Evolutionary conservation across 768 basidiomycete species (phyloP).

Genomic region (Coprinopsis marcescibilis): DNA sequence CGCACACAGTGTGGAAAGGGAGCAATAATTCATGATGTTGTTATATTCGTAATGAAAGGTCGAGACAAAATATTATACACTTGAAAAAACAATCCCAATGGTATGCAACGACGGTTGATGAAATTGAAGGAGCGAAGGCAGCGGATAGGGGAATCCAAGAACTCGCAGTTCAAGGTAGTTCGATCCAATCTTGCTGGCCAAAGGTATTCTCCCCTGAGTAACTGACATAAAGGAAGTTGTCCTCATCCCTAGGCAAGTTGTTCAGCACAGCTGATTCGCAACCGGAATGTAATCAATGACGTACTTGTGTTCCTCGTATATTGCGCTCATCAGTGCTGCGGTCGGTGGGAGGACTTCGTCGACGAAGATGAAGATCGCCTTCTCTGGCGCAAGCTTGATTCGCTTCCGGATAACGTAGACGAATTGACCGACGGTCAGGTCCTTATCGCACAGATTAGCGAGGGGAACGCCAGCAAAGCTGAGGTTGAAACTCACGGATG

Average conservation of each 20-base stretch:
- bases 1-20: background rate
- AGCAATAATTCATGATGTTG: background rate
- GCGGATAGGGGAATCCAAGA: background rate
- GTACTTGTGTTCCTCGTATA: constrained; percentile 99
- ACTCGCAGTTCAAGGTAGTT: constrained; percentile 37
- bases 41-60: constrained; percentile 1
- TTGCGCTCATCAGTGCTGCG: constrained; percentile 95
- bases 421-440: constrained; percentile 96
- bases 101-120: constrained; percentile 4
- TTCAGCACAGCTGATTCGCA: background rate
- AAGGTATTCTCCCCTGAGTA: constrained; percentile 99
- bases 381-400: constrained; percentile 99
- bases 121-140: constrained; percentile 3
- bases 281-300: constrained; percentile 24
- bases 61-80: constrained; percentile 1
- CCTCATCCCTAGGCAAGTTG: constrained; percentile 83
- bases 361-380: constrained; percentile 99
- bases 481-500: constrained; percentile 61
- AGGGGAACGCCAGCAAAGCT: background rate
- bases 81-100: constrained; percentile 1
- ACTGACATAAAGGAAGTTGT: constrained; percentile 97
- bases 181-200: constrained; percentile 50
- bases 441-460: constrained; percentile 41
- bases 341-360: constrained; percentile 98
- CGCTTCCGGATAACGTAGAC: constrained; percentile 99